These are phyloP conservation scores for Tylopilus subfusipes DNA, from an alignment of 768 basidiomycete species.

Conservation along the genomic window DNA sequence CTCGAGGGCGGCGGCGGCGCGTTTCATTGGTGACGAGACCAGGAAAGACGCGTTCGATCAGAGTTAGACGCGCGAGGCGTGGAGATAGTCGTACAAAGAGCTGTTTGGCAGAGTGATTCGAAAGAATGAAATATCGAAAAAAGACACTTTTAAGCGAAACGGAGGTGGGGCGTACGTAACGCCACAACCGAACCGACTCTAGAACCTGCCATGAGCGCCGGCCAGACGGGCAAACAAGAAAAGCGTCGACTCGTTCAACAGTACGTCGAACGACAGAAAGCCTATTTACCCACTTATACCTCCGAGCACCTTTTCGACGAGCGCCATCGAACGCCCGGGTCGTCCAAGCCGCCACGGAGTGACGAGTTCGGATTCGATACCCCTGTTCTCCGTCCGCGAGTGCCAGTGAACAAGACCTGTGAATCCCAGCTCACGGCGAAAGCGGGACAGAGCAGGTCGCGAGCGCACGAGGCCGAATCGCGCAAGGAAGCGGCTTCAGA, in stretches of 20 bases:
- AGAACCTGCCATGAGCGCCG: not conserved
- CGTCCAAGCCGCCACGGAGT: conserved; percentile 3
- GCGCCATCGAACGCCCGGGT: conserved; percentile 10
- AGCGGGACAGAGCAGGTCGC: not conserved
- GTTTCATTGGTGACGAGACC: conserved; percentile 19
- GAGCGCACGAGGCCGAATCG: not conserved
- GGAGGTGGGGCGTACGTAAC: conserved; percentile 6
- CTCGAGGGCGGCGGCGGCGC: conserved; percentile 10
- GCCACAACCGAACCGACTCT: not conserved
- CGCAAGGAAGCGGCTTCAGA: not conserved
- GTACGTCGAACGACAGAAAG: conserved; percentile 49
- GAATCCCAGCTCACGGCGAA: conserved; percentile 1
- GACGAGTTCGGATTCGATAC: conserved; percentile 46
- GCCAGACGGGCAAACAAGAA: conserved; percentile 31
- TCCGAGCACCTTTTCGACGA: conserved; percentile 34
- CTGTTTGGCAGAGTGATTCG: not conserved
- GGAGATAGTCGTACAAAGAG: not conserved
- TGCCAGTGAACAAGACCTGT: conserved; percentile 12
- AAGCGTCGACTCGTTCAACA: conserved; percentile 40
- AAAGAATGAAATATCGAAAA: conserved; percentile 3
- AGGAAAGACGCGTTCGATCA: not conserved
- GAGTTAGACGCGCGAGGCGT: not conserved
- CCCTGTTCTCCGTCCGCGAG: conserved; percentile 53
- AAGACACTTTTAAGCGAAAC: not conserved
- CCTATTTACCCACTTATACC: conserved; percentile 43